Percentiles rank a stretch among this genome's conserved stretches.
Conservation (phyloP, 495 filamentous ascomycete genomes). For the Lophiotrema nucula region DNA sequence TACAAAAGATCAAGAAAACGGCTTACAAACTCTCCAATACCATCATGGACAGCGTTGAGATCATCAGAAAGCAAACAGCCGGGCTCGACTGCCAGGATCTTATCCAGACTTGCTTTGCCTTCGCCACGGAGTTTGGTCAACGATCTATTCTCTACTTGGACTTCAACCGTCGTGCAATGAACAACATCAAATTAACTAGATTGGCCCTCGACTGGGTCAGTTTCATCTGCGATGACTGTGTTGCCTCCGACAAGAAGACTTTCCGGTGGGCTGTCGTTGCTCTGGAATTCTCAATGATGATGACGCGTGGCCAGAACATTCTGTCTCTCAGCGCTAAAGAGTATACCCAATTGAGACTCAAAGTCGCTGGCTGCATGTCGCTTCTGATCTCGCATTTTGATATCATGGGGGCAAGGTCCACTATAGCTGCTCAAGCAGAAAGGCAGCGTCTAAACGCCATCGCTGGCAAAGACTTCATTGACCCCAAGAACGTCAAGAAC, state of each 20-base stretch:
- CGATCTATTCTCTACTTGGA: slow-evolving; percentile 92
- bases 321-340: slow-evolving; percentile 81
- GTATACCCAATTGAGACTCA: slow-evolving; percentile 74
- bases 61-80: slow-evolving; percentile 79
- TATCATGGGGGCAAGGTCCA: slow-evolving; percentile 95
- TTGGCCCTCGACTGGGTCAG: slow-evolving; percentile 95
- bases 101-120: slow-evolving; percentile 98
- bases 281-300: slow-evolving; percentile 94
- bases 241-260: slow-evolving; percentile 89
- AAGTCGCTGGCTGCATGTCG: slow-evolving; percentile 97
- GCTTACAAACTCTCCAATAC: slow-evolving; percentile 97
- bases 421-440: slow-evolving; percentile 87
- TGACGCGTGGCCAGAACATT: slow-evolving; percentile 90
- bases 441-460: slow-evolving; percentile 76
- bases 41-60: slow-evolving; percentile 98
- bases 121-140: slow-evolving; percentile 96
- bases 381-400: slow-evolving; percentile 97
- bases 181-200: slow-evolving; percentile 89
- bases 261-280: slow-evolving; percentile 96
- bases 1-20: slow-evolving; percentile 94
- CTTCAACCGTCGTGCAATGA: slow-evolving; percentile 87
- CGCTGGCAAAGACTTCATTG: slow-evolving; percentile 69
- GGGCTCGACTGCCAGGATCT: slow-evolving; percentile 89
- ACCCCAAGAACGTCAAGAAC: slow-evolving; percentile 71
- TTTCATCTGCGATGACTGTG: slow-evolving; percentile 96